Conservation (phyloP, 352 stramenopile species). For the Phytophthora quininea region DNA sequence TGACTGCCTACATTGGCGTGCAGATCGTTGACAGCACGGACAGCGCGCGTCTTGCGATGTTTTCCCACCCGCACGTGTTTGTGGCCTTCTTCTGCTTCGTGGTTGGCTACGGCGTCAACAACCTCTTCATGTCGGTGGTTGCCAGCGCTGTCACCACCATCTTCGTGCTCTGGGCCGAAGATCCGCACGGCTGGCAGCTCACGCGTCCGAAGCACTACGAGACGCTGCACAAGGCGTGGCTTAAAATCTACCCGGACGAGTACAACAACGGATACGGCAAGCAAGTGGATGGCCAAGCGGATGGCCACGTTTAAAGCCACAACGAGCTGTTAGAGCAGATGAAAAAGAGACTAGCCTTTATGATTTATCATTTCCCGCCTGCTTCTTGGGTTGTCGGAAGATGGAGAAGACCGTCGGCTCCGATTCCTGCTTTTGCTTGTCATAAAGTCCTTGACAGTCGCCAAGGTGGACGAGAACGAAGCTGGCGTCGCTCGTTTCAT, state of each 20-base stretch:
- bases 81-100: slow-evolving; percentile 78
- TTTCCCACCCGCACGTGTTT: slow-evolving; percentile 67
- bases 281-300: slow-evolving; percentile 35
- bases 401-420: slow-evolving; percentile 34
- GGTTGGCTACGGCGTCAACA: slow-evolving; percentile 78
- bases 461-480: slow-evolving; percentile 32
- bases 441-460: slow-evolving; percentile 39
- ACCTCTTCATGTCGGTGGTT: slow-evolving; percentile 73
- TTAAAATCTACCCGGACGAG: slow-evolving; percentile 83
- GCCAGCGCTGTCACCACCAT: slow-evolving; percentile 79
- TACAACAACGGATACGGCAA: slow-evolving; percentile 87
- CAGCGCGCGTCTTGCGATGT: slow-evolving; percentile 60
- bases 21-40: slow-evolving; percentile 57
- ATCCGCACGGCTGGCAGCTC: slow-evolving; percentile 75
- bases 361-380: no score
- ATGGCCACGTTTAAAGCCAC: slow-evolving; percentile 12
- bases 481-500: slow-evolving; percentile 13
- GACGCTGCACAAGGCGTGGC: slow-evolving; percentile 73
- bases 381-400: slow-evolving; percentile 27
- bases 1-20: slow-evolving; percentile 71
- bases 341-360: neutral
- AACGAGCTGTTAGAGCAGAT: neutral
- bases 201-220: slow-evolving; percentile 77
- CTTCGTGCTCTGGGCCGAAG: slow-evolving; percentile 86
- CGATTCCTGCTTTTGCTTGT: slow-evolving; percentile 28